Percentiles rank a stretch among this genome's conserved stretches.
These are phyloP conservation scores for Fonsecaea pedrosoi DNA, from an alignment of 2,329 filamentous ascomycete species.

Conservation along the genomic window DNA sequence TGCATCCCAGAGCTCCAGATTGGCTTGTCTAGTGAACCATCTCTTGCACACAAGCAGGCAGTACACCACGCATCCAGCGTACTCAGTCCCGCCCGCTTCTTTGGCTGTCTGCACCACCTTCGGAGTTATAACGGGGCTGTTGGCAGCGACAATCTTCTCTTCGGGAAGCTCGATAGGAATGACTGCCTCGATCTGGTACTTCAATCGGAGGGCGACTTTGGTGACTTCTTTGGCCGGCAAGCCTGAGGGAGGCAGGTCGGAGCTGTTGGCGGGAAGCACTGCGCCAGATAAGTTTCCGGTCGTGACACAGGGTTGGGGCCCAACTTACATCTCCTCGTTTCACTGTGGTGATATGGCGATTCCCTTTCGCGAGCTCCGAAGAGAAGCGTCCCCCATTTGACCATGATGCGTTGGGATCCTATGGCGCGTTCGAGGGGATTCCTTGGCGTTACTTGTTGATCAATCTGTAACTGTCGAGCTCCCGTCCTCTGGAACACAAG, in stretches of 20 bases:
- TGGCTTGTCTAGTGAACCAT: constrained; percentile 81
- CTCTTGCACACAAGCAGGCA: constrained; percentile 75
- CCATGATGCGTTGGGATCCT: constrained; percentile 27
- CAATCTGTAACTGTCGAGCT: neutral
- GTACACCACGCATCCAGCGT: constrained; percentile 81
- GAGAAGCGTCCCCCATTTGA: constrained; percentile 31
- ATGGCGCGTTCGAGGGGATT: constrained; percentile 6
- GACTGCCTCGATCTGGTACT: constrained; percentile 86
- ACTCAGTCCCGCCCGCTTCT: constrained; percentile 77
- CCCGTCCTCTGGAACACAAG: neutral
- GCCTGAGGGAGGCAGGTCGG: constrained; percentile 61
- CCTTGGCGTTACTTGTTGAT: neutral
- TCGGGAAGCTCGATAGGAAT: constrained; percentile 90
- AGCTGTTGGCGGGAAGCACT: constrained; percentile 51
- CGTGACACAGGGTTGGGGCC: neutral
- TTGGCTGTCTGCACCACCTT: constrained; percentile 81
- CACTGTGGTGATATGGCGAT: constrained; percentile 46
- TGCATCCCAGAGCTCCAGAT: constrained; percentile 88
- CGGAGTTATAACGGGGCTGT: constrained; percentile 83
- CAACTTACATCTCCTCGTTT: constrained; percentile 51
- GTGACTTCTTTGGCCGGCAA: constrained; percentile 82
- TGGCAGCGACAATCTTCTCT: constrained; percentile 73
- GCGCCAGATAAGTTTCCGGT: constrained; percentile 12
- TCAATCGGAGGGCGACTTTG: constrained; percentile 85
- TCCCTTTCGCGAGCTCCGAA: constrained; percentile 38